phyloP scores from a whole-genome alignment of 208 protist species.

The Crithidia mellificae region DNA sequence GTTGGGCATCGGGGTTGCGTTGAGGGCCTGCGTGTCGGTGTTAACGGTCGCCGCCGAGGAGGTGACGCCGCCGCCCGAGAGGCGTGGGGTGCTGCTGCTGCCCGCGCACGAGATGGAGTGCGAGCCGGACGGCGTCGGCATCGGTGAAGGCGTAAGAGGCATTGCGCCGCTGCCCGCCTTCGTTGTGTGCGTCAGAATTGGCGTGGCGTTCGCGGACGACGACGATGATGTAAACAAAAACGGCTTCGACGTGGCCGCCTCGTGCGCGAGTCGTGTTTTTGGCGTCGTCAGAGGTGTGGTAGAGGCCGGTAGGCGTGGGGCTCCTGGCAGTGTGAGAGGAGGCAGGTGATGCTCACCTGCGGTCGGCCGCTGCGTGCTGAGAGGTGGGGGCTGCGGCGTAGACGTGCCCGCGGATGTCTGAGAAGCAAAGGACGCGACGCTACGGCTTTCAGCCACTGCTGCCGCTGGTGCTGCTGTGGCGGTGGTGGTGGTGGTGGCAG shows the following conservation, averaged over 20 bases:
- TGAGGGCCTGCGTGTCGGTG: background rate
- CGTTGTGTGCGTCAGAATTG: no score
- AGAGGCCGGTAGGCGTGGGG: background rate
- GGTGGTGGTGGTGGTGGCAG: no score
- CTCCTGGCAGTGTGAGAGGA: background rate
- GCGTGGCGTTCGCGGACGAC: no score
- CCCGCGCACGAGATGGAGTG: background rate
- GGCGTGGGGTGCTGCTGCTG: background rate
- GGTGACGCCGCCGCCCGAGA: background rate
- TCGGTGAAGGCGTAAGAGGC: background rate
- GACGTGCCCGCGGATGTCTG: no score
- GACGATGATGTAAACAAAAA: no score
- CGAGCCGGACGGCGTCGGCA: background rate
- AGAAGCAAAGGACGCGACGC: no score
- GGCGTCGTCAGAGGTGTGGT: background rate
- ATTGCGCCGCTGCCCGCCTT: background rate
- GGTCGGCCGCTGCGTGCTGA: background rate
- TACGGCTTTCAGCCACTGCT: no score
- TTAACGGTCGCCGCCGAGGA: background rate
- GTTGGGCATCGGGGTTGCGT: background rate
- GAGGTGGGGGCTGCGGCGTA: no score
- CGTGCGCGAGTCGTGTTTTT: background rate
- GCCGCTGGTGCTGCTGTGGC: no score
- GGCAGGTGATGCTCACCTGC: background rate
- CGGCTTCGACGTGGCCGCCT: background rate